Conservation (phyloP, 2,329 filamentous ascomycete species). For the Paraphaeosphaeria minitans region DNA sequence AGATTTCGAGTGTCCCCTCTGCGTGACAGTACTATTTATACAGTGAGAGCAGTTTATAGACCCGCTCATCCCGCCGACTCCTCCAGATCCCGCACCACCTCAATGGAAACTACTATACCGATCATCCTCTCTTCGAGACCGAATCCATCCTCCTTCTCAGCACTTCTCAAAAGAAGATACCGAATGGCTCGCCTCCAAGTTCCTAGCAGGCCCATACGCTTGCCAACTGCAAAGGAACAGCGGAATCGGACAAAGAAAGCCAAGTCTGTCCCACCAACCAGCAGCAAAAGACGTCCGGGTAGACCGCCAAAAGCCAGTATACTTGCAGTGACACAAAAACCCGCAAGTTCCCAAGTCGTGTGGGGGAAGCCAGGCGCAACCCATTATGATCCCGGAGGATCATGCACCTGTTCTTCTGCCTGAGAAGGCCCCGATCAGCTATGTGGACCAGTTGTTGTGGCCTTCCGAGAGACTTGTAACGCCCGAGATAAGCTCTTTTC, state of each 20-base stretch:
- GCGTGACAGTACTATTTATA: too few relatives aligned
- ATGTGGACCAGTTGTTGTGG: neutral
- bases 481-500: neutral
- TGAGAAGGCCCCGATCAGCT: neutral
- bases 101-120: neutral
- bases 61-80: neutral
- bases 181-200: neutral
- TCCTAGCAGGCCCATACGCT: neutral
- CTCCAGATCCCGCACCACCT: neutral
- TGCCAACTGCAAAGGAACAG: neutral
- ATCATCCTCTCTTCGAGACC: neutral
- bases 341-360: neutral
- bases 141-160: neutral
- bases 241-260: neutral
- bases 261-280: neutral
- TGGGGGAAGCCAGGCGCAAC: neutral
- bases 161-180: neutral
- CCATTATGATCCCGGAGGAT: neutral
- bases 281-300: neutral
- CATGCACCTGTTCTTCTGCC: neutral
- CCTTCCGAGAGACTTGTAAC: neutral
- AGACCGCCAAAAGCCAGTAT: neutral
- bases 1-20: neutral
- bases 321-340: neutral
- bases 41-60: neutral